These are phyloP conservation scores for Bothriochloa decipiens DNA, from an alignment of 176 grass and related monocot species.

Conservation along the genomic window DNA sequence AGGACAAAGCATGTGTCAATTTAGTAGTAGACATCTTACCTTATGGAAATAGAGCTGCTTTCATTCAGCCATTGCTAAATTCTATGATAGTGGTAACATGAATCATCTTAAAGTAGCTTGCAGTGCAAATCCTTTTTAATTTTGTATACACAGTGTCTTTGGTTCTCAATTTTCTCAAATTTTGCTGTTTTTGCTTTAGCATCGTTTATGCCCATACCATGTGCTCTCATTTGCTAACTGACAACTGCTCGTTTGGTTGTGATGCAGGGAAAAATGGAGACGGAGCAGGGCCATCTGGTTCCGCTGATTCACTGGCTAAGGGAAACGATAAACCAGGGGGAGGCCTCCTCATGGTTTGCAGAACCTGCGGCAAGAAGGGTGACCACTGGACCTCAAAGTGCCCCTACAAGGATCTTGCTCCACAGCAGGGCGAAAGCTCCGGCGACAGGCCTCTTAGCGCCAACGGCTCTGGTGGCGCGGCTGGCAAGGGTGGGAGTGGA, in stretches of 20 bases:
- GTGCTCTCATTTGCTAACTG: not conserved
- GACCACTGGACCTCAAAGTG: conserved; percentile 98
- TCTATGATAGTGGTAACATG: not conserved
- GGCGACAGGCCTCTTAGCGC: conserved; percentile 57
- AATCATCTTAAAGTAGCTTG: not conserved
- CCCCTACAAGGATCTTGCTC: conserved; percentile 93
- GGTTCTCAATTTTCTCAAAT: not conserved
- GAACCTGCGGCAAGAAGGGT: conserved; percentile 89
- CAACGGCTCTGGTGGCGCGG: conserved; percentile 21
- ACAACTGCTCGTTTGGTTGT: not conserved
- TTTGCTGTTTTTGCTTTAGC: not conserved
- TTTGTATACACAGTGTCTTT: too few relatives aligned
- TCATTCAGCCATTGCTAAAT: not conserved
- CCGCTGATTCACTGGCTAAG: conserved; percentile 56
- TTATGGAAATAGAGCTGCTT: too few relatives aligned
- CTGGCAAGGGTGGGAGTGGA: conserved; percentile 34
- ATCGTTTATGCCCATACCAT: not conserved
- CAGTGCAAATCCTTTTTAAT: not conserved
- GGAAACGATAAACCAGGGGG: conserved; percentile 37
- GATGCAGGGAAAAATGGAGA: conserved; percentile 74
- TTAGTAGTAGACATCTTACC: not conserved
- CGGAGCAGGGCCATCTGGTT: conserved; percentile 46
- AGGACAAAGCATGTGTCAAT: not conserved
- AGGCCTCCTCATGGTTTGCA: conserved; percentile 87
- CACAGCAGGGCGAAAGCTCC: conserved; percentile 42